Base-by-base conservation (phyloP, 1,284 basidiomycete genomes). In the Takashimella tepidaria region DNA sequence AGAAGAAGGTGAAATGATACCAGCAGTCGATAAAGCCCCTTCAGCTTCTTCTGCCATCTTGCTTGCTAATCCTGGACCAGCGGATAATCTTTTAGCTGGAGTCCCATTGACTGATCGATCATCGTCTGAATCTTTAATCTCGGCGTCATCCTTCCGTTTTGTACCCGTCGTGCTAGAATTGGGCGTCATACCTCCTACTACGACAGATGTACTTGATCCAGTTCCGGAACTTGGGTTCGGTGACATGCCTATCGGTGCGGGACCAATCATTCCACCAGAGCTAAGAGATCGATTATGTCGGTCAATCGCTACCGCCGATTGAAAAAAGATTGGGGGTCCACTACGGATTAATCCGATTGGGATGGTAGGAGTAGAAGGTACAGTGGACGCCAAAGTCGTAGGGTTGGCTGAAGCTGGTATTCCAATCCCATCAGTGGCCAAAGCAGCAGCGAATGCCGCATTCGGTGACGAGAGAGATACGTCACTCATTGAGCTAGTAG, bases 311-410 rank as follows among this genome's bases (percentile, higher is more conserved):
- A 47, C 53, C 8, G 56, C 43, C 19, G 67, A 69, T 41, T 64
- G 60, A 60, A 73, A 73, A 56, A 72, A 71, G 6, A 67, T 62
- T 1, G 69, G 65, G 11, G 61, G 63, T 10, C 68, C 68, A 13
- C 67, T 57, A 45, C 69, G 55, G 37, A 70, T 58, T 1, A 59
- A 45, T 16, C 53, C 46, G 12, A 66, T 63, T 3, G 66, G 61
- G 55, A 67, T 70, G 13, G 58, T 26, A 5, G 63, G 57, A n/a
- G 54, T 40, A 21, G 44, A 44, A 27, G 42, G 43, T 12, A 27
- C 47, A 16, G 49, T 41, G 3, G 49, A 46, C 3, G 23, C 54
- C 1, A 19, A 19, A 20, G 13, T 47, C 41, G 47, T 44, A 24
- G 19, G 6, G 49, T 27, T 37, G 31, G 31, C 31, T 19, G 24